A percentile compares a stretch with the other conserved stretches of the same genome.
phyloP scores from a whole-genome alignment of 495 filamentous ascomycete genomes.

The Penicillium goetzii region DNA sequence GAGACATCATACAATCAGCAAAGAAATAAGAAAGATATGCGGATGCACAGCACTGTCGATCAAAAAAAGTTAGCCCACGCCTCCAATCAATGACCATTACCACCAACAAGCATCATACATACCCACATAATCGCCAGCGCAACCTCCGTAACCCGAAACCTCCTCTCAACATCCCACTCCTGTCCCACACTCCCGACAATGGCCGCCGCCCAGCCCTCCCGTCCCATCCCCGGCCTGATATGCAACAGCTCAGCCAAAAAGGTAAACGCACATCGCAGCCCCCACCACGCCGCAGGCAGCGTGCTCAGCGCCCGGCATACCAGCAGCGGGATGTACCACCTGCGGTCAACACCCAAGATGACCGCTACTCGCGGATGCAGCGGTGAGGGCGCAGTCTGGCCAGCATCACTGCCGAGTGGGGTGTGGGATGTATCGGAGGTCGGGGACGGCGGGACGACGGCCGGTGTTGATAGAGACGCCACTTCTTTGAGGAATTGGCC shows the following conservation, averaged over 20 bases:
- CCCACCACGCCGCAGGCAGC: conserved; percentile 63
- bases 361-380: conserved; percentile 68
- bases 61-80: conserved; percentile 8
- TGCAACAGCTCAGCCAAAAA: conserved; percentile 60
- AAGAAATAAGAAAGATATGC: conserved; percentile 89
- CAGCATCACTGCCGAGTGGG: conserved; percentile 41
- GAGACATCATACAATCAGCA: conserved; percentile 89
- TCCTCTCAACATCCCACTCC: conserved; percentile 57
- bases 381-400: conserved; percentile 37
- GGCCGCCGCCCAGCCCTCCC: conserved; percentile 50
- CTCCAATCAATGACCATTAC: background rate
- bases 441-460: conserved; percentile 43
- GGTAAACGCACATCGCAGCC: conserved; percentile 61
- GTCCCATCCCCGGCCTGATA: conserved; percentile 51
- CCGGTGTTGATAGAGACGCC: conserved; percentile 30
- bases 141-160: conserved; percentile 74
- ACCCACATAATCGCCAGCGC: conserved; percentile 84
- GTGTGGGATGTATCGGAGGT: conserved; percentile 40
- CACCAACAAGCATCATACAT: conserved; percentile 38
- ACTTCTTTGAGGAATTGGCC: conserved; percentile 36
- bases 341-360: conserved; percentile 62
- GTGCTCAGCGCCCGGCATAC: conserved; percentile 64
- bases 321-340: conserved; percentile 65
- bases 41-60: conserved; percentile 71
- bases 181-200: conserved; percentile 51